A percentile compares a stretch with the other conserved stretches of the same genome.
phyloP scores from a whole-genome alignment of 371 early-diverging fungal species.

The Rhizopus sp. region DNA sequence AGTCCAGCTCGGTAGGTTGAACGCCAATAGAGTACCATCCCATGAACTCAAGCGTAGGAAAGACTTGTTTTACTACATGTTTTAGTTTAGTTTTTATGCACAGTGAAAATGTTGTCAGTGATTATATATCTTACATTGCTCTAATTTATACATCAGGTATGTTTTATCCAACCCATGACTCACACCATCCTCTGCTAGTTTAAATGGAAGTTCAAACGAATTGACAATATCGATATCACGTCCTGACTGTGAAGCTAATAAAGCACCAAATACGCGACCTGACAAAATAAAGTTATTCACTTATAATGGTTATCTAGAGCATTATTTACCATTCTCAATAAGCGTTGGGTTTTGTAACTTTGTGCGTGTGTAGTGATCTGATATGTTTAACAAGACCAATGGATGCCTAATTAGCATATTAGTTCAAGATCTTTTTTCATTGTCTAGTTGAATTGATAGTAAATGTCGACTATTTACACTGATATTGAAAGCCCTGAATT shows the following conservation, averaged over 20 bases:
- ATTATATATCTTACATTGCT: constrained; percentile 67
- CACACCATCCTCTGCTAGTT: constrained; percentile 37
- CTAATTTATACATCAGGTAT: constrained; percentile 71
- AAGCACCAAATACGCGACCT: constrained; percentile 72
- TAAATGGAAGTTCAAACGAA: constrained; percentile 75
- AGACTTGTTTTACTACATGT: constrained; percentile 78
- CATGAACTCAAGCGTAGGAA: constrained; percentile 79
- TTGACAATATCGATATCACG: constrained; percentile 84
- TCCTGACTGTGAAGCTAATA: constrained; percentile 82
- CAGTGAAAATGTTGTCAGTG: background rate
- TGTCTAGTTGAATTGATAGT: background rate
- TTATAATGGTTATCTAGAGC: background rate
- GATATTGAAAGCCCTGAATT: constrained; percentile 50
- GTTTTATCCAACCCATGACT: constrained; percentile 52
- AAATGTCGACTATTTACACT: constrained; percentile 30
- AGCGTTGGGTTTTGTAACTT: constrained; percentile 58
- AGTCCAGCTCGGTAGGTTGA: constrained; percentile 60
- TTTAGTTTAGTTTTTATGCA: background rate
- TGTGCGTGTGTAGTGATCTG: constrained; percentile 82
- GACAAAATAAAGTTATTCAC: constrained; percentile 2
- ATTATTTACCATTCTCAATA: constrained; percentile 37
- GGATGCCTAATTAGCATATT: constrained; percentile 68
- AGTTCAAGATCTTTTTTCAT: background rate
- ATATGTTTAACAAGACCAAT: constrained; percentile 81
- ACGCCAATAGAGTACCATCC: constrained; percentile 85